Conservation (phyloP, 75 land plant genomes). For the Pinus taeda region DNA sequence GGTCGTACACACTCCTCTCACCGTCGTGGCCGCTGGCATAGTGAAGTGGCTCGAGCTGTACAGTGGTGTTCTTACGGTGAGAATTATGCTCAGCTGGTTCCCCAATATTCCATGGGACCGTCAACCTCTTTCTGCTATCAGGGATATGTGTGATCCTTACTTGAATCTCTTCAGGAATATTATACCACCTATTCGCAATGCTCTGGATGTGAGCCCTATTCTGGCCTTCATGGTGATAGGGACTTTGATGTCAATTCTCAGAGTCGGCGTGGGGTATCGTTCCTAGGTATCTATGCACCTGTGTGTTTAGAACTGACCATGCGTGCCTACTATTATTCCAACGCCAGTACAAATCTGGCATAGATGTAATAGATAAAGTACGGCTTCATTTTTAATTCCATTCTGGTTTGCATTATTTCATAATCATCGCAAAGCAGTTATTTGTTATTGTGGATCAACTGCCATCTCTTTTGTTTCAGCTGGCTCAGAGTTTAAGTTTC, state of each 20-base stretch:
- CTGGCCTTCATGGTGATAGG: conserved; percentile 85
- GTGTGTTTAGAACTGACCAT: too few relatives aligned
- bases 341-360: too few relatives aligned
- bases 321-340: too few relatives aligned
- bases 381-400: too few relatives aligned
- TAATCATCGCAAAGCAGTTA: too few relatives aligned
- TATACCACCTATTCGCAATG: conserved; percentile 79
- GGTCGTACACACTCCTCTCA: conserved; percentile 46
- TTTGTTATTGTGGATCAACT: too few relatives aligned
- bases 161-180: conserved; percentile 81
- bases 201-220: conserved; percentile 86
- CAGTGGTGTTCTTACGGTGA: conserved; percentile 73
- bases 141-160: conserved; percentile 92
- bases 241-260: not conserved
- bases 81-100: conserved; percentile 95
- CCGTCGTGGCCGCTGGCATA: conserved; percentile 82
- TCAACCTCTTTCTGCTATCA: conserved; percentile 83
- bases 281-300: too few relatives aligned
- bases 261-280: too few relatives aligned
- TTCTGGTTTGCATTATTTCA: too few relatives aligned
- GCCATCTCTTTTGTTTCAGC: too few relatives aligned
- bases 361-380: too few relatives aligned
- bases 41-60: conserved; percentile 93
- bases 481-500: too few relatives aligned
- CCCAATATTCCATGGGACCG: conserved; percentile 96